A percentile compares a stretch with the other conserved stretches of the same genome.
Evolutionary conservation across 2,329 filamentous ascomycete species (phyloP).

Genomic region (Thelonectria olida): DNA sequence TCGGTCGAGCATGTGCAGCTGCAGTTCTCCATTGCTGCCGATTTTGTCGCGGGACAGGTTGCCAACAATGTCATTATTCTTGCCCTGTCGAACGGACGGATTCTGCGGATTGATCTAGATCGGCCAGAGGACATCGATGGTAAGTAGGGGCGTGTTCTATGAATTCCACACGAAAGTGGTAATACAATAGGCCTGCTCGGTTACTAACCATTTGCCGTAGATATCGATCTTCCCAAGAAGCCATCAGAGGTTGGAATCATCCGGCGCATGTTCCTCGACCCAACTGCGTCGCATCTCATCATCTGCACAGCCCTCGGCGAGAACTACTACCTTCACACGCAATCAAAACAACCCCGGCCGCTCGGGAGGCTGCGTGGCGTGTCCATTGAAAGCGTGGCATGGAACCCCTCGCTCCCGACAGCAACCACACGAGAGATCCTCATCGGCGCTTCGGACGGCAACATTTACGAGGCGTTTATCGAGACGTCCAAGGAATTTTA

Average conservation of each 20-base stretch:
- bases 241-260: constrained; percentile 91
- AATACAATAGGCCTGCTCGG: not conserved
- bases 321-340: constrained; percentile 97
- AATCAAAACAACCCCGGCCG: constrained; percentile 86
- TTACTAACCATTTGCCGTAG: constrained; percentile 56
- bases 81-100: constrained; percentile 89
- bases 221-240: constrained; percentile 96
- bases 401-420: constrained; percentile 93
- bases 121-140: constrained; percentile 95
- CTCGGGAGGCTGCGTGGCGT: constrained; percentile 87
- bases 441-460: constrained; percentile 90
- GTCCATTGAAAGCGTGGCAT: constrained; percentile 87
- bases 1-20: constrained; percentile 92
- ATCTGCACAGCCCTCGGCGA: constrained; percentile 92
- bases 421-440: constrained; percentile 95
- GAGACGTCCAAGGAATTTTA: constrained; percentile 96
- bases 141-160: constrained; percentile 48
- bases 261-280: constrained; percentile 95
- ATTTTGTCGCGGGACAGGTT: constrained; percentile 96
- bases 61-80: constrained; percentile 96
- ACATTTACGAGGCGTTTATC: constrained; percentile 94
- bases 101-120: constrained; percentile 93
- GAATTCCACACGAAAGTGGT: not conserved
- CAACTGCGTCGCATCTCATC: constrained; percentile 92
- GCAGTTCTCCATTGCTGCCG: constrained; percentile 91